These are phyloP conservation scores for Vaccinium macrocarpon DNA, from an alignment of 148 eudicot genomes.

Conservation along the genomic window DNA sequence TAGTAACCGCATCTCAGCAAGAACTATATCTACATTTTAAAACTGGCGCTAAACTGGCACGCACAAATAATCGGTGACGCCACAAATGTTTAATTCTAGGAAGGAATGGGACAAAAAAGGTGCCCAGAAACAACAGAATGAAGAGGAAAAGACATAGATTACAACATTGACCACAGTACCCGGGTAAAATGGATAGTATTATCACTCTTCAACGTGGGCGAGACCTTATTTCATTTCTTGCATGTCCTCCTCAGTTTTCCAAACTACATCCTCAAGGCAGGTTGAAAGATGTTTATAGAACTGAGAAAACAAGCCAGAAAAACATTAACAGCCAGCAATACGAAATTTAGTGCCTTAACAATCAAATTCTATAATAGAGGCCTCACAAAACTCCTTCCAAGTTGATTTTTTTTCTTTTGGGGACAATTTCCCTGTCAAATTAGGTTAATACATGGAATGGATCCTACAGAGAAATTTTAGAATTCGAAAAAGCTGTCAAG, in stretches of 20 bases:
- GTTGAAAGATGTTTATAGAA: constrained; percentile 80
- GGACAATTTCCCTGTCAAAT: not conserved
- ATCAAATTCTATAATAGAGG: not conserved
- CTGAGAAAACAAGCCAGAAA: constrained; percentile 32
- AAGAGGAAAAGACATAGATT: not conserved
- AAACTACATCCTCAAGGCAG: constrained; percentile 75
- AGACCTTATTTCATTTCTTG: constrained; percentile 30
- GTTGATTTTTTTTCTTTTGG: not conserved
- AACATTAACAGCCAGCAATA: not conserved
- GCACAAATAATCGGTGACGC: not conserved
- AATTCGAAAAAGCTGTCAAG: too few species aligned
- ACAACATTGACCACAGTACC: not conserved
- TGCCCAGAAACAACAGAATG: constrained; percentile 1
- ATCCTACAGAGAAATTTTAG: too few species aligned
- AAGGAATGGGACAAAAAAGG: not conserved
- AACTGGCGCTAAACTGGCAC: not conserved
- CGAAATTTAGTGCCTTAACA: not conserved
- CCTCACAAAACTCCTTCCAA: not conserved
- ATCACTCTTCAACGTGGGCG: not conserved
- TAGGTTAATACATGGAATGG: not conserved
- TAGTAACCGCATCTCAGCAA: not conserved
- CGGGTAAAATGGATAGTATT: not conserved
- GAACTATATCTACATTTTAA: not conserved
- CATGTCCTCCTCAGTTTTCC: constrained; percentile 98
- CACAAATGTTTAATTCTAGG: not conserved